Evolutionary conservation across 2,329 filamentous ascomycete species (phyloP), one percentile per base, ranked within the genome.

Genomic region (Cadophora malorum): DNA sequence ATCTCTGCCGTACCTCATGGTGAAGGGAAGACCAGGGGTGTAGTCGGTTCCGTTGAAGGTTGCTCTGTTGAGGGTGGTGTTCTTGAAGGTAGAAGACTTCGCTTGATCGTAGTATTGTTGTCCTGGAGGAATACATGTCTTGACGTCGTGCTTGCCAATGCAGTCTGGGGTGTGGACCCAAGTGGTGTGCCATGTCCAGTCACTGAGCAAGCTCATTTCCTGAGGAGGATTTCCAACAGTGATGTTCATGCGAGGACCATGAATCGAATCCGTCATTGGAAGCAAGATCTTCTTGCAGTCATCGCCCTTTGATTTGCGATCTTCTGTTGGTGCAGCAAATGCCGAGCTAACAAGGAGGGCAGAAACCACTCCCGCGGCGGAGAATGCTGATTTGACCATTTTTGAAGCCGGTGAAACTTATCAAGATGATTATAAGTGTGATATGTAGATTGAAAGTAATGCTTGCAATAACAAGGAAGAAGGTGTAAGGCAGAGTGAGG

Each of bases 111-210:
- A 67, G 55, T 60, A 67, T 19, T 64, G 45, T 31, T 67, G 66
- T 25, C 66, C 66, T 6, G 45, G 55, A 0, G 61, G 53, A 21
- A 67, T 67, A 21, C 66, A 67, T 19, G 16, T 53, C 25, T 58
- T n/a, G 23, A 67, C 61, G 31, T 35, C 47, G 61, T 67, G 62
- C 23, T 58, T 58, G 16, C 66, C 66, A n/a, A 55, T 35, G 47
- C 66, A 67, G 45, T 67, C 61, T 21, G 66, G 61, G 19, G 61
- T 67, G 45, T 67, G 52, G 31, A 67, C 53, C 66, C 66, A 67
- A 10, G 66, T 64, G 0, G 45, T 52, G 31, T 67, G 66, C 66
- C 66, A 67, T 19, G 66, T 64, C 66, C 66, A 67, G 25, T 67
- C 66, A 23, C 52, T 63, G 31, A 67, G 66, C 21, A 67, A 38